phyloP scores from a whole-genome alignment of 139 green algal species.

The Desmodesmus armatus region DNA sequence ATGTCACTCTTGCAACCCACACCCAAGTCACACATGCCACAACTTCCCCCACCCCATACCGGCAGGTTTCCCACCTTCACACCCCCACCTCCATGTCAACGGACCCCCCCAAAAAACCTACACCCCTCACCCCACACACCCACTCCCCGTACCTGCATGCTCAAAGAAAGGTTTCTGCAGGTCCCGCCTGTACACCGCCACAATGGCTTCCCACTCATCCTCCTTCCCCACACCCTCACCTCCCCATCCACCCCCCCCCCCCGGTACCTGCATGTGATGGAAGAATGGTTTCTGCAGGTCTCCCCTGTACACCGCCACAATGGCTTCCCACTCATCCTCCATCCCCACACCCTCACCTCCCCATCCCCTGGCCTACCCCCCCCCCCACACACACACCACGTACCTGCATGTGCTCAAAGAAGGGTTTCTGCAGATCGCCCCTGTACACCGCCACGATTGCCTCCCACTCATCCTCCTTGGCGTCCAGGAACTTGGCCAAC shows the following conservation, averaged over 20 bases:
- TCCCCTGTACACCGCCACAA: slow-evolving; percentile 59
- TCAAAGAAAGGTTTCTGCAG: slow-evolving; percentile 72
- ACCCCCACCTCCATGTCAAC: too few relatives aligned
- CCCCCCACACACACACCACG: background rate
- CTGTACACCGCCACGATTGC: slow-evolving; percentile 61
- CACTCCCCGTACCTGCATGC: slow-evolving; percentile 58
- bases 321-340: slow-evolving; percentile 71
- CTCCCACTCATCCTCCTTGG: slow-evolving; percentile 70
- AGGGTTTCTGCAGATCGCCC: slow-evolving; percentile 61
- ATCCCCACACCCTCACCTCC: too few relatives aligned
- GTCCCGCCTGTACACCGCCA: slow-evolving; percentile 59
- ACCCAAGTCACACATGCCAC: too few relatives aligned
- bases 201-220: slow-evolving; percentile 71
- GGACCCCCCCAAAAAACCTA: too few relatives aligned
- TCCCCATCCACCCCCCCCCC: background rate
- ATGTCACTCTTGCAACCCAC: too few relatives aligned
- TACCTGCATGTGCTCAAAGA: slow-evolving; percentile 73
- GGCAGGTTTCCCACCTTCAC: too few relatives aligned
- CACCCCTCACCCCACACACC: background rate
- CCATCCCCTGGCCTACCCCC: background rate
- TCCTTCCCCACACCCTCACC: slow-evolving; percentile 34
- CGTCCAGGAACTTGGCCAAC: slow-evolving; percentile 59
- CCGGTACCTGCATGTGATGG: slow-evolving; percentile 65
- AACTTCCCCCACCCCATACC: too few relatives aligned
- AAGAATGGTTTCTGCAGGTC: slow-evolving; percentile 70